Evolutionary conservation across 73 alveolate genomes (phyloP).

Genomic region (Durusdinium trenchii): DNA sequence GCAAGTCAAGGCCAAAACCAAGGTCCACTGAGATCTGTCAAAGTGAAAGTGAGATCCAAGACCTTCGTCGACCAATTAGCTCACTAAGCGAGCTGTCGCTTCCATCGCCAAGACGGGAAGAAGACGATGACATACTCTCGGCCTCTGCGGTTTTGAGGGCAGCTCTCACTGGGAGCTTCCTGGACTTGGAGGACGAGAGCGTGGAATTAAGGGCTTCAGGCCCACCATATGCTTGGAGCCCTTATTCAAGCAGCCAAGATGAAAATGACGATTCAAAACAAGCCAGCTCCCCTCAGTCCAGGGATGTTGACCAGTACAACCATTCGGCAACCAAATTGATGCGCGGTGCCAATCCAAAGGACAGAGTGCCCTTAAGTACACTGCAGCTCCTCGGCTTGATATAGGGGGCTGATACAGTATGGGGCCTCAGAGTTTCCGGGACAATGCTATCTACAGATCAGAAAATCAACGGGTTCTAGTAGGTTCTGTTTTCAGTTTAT

Average conservation of each 20-base stretch:
- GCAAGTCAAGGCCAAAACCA: constrained; percentile 19
- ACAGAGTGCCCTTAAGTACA: constrained; percentile 37
- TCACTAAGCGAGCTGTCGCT: not conserved
- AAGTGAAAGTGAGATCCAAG: not conserved
- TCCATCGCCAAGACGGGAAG: constrained; percentile 38
- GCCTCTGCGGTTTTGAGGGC: constrained; percentile 61
- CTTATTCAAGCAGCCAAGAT: constrained; percentile 12
- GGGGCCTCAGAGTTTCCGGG: not conserved
- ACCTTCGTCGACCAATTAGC: not conserved
- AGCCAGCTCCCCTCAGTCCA: not conserved
- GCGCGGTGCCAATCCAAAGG: not conserved
- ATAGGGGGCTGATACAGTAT: not conserved
- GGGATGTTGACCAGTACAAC: not conserved
- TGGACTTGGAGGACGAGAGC: constrained; percentile 29
- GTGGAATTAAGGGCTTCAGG: not conserved
- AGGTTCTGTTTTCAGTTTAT: too few relatives aligned
- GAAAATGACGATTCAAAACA: not conserved
- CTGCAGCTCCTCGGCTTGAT: constrained; percentile 35
- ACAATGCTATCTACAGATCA: not conserved
- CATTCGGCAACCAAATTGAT: not conserved
- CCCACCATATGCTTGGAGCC: constrained; percentile 32
- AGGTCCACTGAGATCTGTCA: too few relatives aligned
- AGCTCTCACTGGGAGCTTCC: constrained; percentile 50
- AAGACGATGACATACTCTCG: constrained; percentile 36
- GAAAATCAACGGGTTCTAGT: not conserved